Base-by-base conservation (phyloP, 164 flowering plant species). In the Vitis cinerea region DNA sequence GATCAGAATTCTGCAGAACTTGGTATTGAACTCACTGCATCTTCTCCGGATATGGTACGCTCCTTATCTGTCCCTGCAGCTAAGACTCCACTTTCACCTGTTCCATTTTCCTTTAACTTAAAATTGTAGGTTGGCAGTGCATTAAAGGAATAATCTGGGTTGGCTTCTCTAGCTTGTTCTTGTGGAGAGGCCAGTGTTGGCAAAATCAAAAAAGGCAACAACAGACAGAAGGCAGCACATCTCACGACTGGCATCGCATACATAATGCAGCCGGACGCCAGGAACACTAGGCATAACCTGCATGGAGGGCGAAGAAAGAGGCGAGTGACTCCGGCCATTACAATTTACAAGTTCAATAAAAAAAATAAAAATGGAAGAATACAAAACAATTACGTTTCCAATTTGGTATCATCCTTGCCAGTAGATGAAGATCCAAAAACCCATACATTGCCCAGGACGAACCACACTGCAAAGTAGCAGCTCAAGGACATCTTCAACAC, bases 391-490 rank as follows among this genome's bases (percentile, higher is more conserved):
- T 37, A 37, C 44, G 44, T 37, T 37, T 37, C 44, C 44, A 37
- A 37, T 37, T 37, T 37, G 44, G 44, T 3, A 37, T 37, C 7
- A 37, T 37, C 44, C 7, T 3, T 37, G 44, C 44, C 44, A 37
- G 44, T 3, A 37, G 4, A 37, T 37, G 44, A 37, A 37, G 44
- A 3, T 37, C 44, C 44, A 6, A 37, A 37, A 37, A 37, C 44
- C 44, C 44, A 37, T 3, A 37, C 44, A 37, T 6, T 6, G 44
- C 44, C 66, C 66, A 63, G 53, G 50, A 63, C 30, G 19, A 63
- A 63, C 66, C 66, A 63, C 16, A 63, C 66, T 16, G 66, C 66
- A 63, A 63, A 63, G 54, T 8, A 63, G 55, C 66, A 63, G 50
- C 50, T 53, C 31, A 63, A 63, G 7, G 66, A 51, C 66, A 63